These are phyloP conservation scores for Hortiboletus flavorubellus DNA, from an alignment of 768 basidiomycete genomes.

Conservation along the genomic window DNA sequence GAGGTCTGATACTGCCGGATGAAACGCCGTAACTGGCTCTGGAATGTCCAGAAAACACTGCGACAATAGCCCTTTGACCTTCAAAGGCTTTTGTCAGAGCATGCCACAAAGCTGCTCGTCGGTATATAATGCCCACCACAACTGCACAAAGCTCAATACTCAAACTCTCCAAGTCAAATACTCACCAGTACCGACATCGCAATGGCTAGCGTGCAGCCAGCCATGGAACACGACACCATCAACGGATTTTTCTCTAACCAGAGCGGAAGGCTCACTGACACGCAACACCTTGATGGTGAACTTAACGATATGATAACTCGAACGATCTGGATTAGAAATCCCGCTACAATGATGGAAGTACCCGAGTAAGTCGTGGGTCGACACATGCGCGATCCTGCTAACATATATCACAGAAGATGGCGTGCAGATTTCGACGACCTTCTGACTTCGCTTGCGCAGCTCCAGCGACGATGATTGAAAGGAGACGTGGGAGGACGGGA, in stretches of 20 bases:
- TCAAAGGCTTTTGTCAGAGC: not conserved
- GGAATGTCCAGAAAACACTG: not conserved
- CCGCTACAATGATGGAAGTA: not conserved
- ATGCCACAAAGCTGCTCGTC: not conserved
- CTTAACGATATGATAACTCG: not conserved
- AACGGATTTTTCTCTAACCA: not conserved
- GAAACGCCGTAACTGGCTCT: not conserved
- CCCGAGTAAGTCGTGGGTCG: not conserved
- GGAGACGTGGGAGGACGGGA: not conserved
- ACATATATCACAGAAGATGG: not conserved
- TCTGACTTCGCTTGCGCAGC: not conserved
- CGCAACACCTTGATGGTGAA: not conserved
- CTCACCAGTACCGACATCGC: not conserved
- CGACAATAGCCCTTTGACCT: not conserved
- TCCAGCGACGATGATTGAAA: not conserved
- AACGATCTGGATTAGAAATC: not conserved
- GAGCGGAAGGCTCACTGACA: not conserved
- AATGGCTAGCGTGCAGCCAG: not conserved
- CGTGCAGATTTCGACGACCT: not conserved
- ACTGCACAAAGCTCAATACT: not conserved
- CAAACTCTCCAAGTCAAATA: not conserved
- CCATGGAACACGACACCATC: not conserved
- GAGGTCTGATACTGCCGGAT: too few species aligned
- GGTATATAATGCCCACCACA: not conserved
- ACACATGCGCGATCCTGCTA: not conserved